Evolutionary conservation across 441 rosid genomes (phyloP).

Genomic region (Corymbia calophylla): DNA sequence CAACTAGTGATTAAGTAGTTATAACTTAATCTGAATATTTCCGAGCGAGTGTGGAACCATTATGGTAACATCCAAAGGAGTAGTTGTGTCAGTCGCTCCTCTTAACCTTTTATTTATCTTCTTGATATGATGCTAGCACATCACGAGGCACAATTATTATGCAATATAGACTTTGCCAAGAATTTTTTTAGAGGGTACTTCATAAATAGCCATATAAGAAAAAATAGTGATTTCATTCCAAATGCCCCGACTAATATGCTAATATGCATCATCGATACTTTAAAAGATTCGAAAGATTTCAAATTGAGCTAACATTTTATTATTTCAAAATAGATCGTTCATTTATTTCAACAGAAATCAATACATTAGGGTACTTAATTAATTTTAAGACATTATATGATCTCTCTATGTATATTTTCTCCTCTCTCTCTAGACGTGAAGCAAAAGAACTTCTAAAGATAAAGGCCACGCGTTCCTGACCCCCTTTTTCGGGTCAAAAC

Average conservation of each 20-base stretch:
- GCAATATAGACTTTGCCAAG: background rate
- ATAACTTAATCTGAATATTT: background rate
- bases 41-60: fast-evolving
- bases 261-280: background rate
- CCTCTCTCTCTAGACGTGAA: background rate
- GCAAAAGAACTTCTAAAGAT: background rate
- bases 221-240: background rate
- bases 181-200: background rate
- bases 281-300: background rate
- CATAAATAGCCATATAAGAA: background rate
- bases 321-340: background rate
- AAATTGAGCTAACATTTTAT: background rate
- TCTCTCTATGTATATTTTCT: background rate
- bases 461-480: background rate
- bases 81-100: background rate
- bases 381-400: background rate
- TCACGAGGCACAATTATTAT: background rate
- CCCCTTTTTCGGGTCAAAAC: background rate
- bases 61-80: background rate
- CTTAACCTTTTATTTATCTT: background rate
- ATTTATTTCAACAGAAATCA: background rate
- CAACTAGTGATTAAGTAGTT: background rate
- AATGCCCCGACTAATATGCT: background rate
- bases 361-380: background rate
- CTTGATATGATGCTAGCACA: background rate